Evolutionary conservation across 257 asterid species (phyloP).

Genomic region (Salvia rosmarinus): DNA sequence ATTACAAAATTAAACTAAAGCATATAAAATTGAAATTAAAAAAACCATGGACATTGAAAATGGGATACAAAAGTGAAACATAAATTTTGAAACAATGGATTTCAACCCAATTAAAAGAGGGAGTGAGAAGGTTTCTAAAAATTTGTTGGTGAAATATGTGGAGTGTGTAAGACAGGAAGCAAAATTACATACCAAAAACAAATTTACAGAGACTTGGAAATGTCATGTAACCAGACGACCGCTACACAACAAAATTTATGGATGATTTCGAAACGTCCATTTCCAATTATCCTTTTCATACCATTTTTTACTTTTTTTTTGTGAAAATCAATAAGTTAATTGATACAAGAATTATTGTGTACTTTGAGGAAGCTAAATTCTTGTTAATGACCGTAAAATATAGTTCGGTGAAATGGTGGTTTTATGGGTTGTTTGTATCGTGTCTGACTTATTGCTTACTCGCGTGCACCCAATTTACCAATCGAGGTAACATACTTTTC

Average conservation of each 20-base stretch:
- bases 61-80: too few relatives aligned
- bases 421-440: constrained; percentile 39
- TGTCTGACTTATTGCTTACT: constrained; percentile 31
- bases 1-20: too few relatives aligned
- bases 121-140: not conserved
- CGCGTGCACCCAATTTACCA: constrained; percentile 28
- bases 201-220: constrained; percentile 35
- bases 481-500: not conserved
- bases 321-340: not conserved
- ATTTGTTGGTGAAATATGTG: not conserved
- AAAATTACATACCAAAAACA: too few relatives aligned
- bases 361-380: constrained; percentile 27
- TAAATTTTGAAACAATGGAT: too few relatives aligned
- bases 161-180: not conserved
- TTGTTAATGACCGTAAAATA: not conserved
- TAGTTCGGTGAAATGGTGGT: constrained; percentile 9
- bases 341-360: not conserved
- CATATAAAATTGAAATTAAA: too few relatives aligned
- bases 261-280: constrained; percentile 40
- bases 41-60: too few relatives aligned
- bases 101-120: too few relatives aligned
- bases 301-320: not conserved
- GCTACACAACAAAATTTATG: constrained; percentile 45
- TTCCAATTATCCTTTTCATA: constrained; percentile 25
- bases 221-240: constrained; percentile 41